A percentile compares a stretch with the other conserved stretches of the same genome.
phyloP scores from a whole-genome alignment of 164 flowering plant genomes.

The Vitis rotundifolia region DNA sequence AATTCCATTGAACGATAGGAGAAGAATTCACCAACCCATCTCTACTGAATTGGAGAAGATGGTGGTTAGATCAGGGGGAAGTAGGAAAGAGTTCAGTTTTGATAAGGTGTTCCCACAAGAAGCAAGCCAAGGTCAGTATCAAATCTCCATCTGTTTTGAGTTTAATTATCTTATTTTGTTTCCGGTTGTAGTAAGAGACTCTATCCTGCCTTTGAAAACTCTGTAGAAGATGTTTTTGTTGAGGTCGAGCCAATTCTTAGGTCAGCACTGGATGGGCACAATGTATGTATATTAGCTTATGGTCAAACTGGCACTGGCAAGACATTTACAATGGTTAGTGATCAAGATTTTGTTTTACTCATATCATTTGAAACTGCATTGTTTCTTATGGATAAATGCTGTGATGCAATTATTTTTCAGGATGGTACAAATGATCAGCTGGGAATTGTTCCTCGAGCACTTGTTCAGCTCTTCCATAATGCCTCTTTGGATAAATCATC shows the following conservation, averaged over 20 bases:
- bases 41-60: slow-evolving; percentile 49
- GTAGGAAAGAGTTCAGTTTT: slow-evolving; percentile 57
- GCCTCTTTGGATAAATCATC: slow-evolving; percentile 39
- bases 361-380: neutral
- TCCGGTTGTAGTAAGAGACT: slow-evolving; percentile 20
- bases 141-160: neutral
- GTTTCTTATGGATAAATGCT: neutral
- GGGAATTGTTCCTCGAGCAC: slow-evolving; percentile 75
- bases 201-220: slow-evolving; percentile 15
- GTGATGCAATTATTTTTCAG: slow-evolving; percentile 28
- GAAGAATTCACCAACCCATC: slow-evolving; percentile 44
- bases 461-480: slow-evolving; percentile 52
- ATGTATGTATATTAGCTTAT: slow-evolving; percentile 80
- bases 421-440: slow-evolving; percentile 62
- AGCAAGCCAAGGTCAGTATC: slow-evolving; percentile 59
- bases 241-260: slow-evolving; percentile 77
- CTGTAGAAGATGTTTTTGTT: slow-evolving; percentile 64
- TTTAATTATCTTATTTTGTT: slow-evolving; percentile 4
- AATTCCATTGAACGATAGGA: slow-evolving; percentile 32
- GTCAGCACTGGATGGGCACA: slow-evolving; percentile 87
- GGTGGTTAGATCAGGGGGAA: slow-evolving; percentile 44
- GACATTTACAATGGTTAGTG: slow-evolving; percentile 84
- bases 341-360: neutral
- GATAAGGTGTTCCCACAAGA: slow-evolving; percentile 69
- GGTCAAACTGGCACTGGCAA: slow-evolving; percentile 96